Evolutionary conservation across 495 filamentous ascomycete species (phyloP), one percentile per base, ranked within the genome.

Genomic region (Sporormia fimetaria): DNA sequence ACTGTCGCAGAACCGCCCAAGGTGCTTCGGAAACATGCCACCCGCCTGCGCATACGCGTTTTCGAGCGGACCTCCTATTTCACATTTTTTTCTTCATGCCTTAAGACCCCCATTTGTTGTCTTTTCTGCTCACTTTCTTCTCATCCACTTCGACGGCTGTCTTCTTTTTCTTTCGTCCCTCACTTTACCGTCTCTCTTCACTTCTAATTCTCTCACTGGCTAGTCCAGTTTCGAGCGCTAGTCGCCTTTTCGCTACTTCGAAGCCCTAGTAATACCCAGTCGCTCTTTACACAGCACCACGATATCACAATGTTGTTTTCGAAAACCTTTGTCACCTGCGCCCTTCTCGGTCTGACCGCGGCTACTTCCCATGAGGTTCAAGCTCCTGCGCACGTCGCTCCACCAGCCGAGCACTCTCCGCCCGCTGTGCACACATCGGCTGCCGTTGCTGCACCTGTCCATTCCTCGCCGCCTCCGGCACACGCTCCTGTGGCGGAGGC

Each of bases 171-270:
- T 42, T 40, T 35, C 38, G 34, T 54, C 51, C 44, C 40, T 55
- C 47, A 34, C 42, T 54, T 50, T 38, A 45, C 38, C 33, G 29
- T 50, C 51, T 49, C 40, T 53, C 38, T 55, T 55, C 39, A 40
- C 25, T 55, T 55, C 46, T 43, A 51, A 55, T 47, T 51, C 21
- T 53, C 22, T 37, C 20, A 20, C 51, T 55, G 51, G 51, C 51
- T 21, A 55, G 51, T 47, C 51, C 51, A 51, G 51, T 38, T 47
- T 47, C 38, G 33, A 55, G 51, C 51, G 51, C 51, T 55, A 55
- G 51, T 36, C 51, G 51, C 47, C 43, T 28, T 29, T 28, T 26
- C 29, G 17, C 14, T 45, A 23, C 16, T 17, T 23, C 33, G 15
- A 25, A 38, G 29, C 43, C 30, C 14, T 32, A 24, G 33, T 53